Evolutionary conservation across 345 rosid species (phyloP), one percentile per base, ranked within the genome.

Genomic region (Eucalyptus erythrocorys): DNA sequence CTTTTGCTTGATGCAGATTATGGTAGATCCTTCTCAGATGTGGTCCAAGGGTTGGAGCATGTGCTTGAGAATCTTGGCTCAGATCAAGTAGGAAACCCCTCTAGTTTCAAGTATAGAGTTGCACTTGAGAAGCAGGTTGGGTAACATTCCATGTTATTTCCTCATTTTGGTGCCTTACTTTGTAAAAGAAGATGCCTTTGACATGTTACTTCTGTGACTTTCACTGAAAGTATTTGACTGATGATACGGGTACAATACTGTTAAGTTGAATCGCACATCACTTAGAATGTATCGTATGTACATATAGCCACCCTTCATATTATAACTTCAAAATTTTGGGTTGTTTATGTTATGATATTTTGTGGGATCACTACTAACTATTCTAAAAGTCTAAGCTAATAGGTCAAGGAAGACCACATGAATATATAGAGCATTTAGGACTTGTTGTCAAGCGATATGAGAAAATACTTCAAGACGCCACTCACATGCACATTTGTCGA

Each of bases 111-210:
- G 90, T 97, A 97, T 92, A 96, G 93, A 94, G 87, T 88, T 92
- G 95, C 95, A 26, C 98, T 98, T 89, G 96, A 95, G 91, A 96
- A 95, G 88, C 99, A 96, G 97, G 99, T 96, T 88, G 48, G 81
- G 88, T n/a, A 40, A 53, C 86, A 53, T 85, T 50, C 85, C 24
- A 55, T 53, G 57, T 51, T 84, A 17, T 55, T 17, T 76, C 84
- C 84, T 40, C 84, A 40, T 50, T 86, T 34, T 19, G 61, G 45
- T 30, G 61, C 30, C 47, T 76, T 76, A 76, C 82, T 76, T 76
- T 76, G 47, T 40, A 21, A 21, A 71, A 76, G 27, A 76, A 40
- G 47, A 43, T 76, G 7, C 45, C 82, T 76, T 21, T 76, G 47
- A 37, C 82, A 76, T 76, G 81, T 76, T 40, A 37, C 47, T 11